These are phyloP conservation scores for Fusarium nurragi DNA, from an alignment of 2,329 filamentous ascomycete species.

Conservation along the genomic window DNA sequence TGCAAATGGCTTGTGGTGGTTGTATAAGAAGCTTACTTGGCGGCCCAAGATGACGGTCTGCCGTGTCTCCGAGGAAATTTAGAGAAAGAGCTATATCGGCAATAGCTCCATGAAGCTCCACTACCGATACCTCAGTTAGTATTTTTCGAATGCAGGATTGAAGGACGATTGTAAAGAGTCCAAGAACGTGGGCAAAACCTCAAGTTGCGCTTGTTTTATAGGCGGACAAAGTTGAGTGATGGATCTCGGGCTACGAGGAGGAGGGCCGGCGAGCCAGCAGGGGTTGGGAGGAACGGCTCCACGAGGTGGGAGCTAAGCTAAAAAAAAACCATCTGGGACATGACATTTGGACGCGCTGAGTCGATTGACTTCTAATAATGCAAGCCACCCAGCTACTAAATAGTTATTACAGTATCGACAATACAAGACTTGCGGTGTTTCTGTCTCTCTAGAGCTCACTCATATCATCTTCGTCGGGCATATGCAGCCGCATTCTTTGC, in stretches of 20 bases:
- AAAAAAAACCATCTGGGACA: constrained; percentile 35
- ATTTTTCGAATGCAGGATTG: constrained; percentile 49
- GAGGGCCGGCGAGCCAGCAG: constrained; percentile 30
- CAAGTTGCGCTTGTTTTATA: constrained; percentile 44
- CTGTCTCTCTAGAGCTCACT: not conserved
- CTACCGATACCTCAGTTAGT: not conserved
- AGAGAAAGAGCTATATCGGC: constrained; percentile 1
- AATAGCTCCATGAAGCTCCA: constrained; percentile 13
- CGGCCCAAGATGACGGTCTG: constrained; percentile 27
- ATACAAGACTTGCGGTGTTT: not conserved
- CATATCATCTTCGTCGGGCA: not conserved
- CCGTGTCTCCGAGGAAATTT: constrained; percentile 15
- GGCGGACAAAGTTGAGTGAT: constrained; percentile 48
- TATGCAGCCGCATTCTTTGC: constrained; percentile 5
- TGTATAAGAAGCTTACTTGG: constrained; percentile 23
- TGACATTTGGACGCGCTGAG: constrained; percentile 27
- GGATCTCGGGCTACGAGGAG: constrained; percentile 40
- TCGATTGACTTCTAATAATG: not conserved
- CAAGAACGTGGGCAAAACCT: constrained; percentile 63
- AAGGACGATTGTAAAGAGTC: constrained; percentile 69
- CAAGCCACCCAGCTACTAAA: not conserved
- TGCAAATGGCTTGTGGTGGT: constrained; percentile 8
- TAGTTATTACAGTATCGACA: not conserved
- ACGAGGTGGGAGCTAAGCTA: constrained; percentile 32
- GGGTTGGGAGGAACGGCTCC: constrained; percentile 32